A percentile compares a stretch with the other conserved stretches of the same genome.
phyloP scores from a whole-genome alignment of 225 moss, liverwort and hornwort genomes.

The Pseudisothecium myosuroides region DNA sequence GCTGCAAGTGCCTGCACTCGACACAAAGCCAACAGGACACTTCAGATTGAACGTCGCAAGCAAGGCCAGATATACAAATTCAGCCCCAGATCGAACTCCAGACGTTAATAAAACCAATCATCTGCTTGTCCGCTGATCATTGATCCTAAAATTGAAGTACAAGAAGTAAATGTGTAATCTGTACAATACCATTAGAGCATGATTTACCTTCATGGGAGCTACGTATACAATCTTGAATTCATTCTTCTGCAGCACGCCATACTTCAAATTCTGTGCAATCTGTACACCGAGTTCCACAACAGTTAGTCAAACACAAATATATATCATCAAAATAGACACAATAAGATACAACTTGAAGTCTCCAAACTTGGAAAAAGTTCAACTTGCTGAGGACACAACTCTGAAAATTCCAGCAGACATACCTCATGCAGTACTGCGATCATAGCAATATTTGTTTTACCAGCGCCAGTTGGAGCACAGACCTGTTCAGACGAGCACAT shows the following conservation, averaged over 20 bases:
- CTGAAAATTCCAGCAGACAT: neutral
- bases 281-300: conserved; percentile 19
- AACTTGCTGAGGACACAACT: neutral
- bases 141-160: neutral
- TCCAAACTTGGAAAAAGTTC: neutral
- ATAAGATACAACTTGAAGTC: neutral
- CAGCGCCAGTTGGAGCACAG: conserved; percentile 98
- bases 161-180: neutral
- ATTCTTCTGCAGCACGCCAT: conserved; percentile 78
- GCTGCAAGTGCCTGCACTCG: conserved; percentile 88
- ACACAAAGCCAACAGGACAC: neutral
- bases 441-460: conserved; percentile 99
- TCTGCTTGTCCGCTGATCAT: neutral
- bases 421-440: conserved; percentile 92
- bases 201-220: conserved; percentile 98
- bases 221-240: conserved; percentile 99
- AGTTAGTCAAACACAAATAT: neutral
- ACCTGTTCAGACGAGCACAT: conserved; percentile 36
- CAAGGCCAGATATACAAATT: neutral
- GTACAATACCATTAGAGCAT: neutral
- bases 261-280: conserved; percentile 73
- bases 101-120: neutral
- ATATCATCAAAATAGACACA: neutral
- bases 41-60: neutral
- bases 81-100: neutral